These are phyloP conservation scores for Claviceps cyperi DNA, from an alignment of 2,329 filamentous ascomycete genomes.

Conservation along the genomic window DNA sequence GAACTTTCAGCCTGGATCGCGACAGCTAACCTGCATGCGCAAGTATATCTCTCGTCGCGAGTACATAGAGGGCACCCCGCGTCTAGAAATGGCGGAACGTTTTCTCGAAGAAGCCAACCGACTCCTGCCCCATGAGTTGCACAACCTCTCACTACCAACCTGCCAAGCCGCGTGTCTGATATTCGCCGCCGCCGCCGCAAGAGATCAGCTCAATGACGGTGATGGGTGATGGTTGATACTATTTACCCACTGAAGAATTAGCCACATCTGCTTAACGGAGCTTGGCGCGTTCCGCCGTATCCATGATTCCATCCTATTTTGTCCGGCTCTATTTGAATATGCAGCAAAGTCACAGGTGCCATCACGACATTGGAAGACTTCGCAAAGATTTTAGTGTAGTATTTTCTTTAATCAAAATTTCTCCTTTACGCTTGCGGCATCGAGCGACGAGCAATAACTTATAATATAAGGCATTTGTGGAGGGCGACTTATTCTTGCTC, in stretches of 20 bases:
- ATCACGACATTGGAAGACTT: too few relatives aligned
- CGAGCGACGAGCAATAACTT: too few relatives aligned
- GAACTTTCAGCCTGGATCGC: not conserved
- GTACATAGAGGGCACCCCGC: not conserved
- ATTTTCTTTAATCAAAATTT: too few relatives aligned
- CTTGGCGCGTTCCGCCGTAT: too few relatives aligned
- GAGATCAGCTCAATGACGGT: slow-evolving; percentile 1
- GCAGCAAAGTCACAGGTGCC: too few relatives aligned
- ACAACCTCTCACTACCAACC: not conserved
- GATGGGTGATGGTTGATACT: not conserved
- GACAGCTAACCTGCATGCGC: not conserved
- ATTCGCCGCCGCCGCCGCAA: slow-evolving; percentile 3
- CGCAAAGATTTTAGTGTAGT: too few relatives aligned
- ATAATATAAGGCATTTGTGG: too few relatives aligned
- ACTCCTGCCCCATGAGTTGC: not conserved
- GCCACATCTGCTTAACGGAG: not conserved
- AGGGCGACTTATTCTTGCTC: too few relatives aligned
- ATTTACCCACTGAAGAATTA: not conserved
- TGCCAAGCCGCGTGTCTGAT: slow-evolving; percentile 4
- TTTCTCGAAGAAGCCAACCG: slow-evolving; percentile 3
- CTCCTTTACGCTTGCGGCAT: too few relatives aligned
- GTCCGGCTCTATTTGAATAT: too few relatives aligned
- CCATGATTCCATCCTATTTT: too few relatives aligned
- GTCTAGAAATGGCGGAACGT: slow-evolving; percentile 2
- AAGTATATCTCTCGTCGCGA: slow-evolving; percentile 3